Evolutionary conservation across 352 stramenopile species (phyloP), one percentile per base, ranked within the genome.

Genomic region (Globisporangium cederbergense): DNA sequence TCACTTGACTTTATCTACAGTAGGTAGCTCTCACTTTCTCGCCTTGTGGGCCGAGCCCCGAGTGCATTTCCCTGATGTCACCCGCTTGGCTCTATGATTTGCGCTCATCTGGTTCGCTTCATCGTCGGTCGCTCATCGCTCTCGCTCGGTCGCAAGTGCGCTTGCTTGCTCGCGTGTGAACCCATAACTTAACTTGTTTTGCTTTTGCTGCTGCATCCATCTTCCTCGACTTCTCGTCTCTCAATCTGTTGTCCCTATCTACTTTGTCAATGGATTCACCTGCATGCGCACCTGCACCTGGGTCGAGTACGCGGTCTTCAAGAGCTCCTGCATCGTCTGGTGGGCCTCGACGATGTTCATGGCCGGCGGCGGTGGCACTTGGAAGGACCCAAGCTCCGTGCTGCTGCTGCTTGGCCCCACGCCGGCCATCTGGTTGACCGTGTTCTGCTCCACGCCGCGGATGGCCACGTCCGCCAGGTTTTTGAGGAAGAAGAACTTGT

Each of bases 401-500:
- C 62, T 72, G n/a, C 16, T 40, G 38, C 32, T 50, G 56, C 51
- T 40, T 38, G 54, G 49, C 9, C 42, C 36, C 11, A 70, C 63
- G 43, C 70, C 66, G 8, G 67, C 52, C 18, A 66, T 55, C 40
- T 74, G 78, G 65, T 83, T 77, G 20, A 76, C 42, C 51, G 84
- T 93, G 72, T 95, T 95, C 70, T 90, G 78, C 71, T 95, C 86
- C 18, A 95, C 78, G 58, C 83, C 84, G 32, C 77, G 79, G 52
- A 95, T 82, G 13, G 83, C 81, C 9, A 93, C 78, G 22, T 92
- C 72, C 0, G 83, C 83, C n/a, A 95, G 66, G 69, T 92, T 93
- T 70, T 89, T 87, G 59, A 95, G 75, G 78, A 93, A 93, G 52
- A 90, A 79, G 53, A 76, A 82, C 74, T 95, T 91, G 69, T 93